Conservation (phyloP, 225 moss, liverwort and hornwort genomes). For the Asterella californica region DNA sequence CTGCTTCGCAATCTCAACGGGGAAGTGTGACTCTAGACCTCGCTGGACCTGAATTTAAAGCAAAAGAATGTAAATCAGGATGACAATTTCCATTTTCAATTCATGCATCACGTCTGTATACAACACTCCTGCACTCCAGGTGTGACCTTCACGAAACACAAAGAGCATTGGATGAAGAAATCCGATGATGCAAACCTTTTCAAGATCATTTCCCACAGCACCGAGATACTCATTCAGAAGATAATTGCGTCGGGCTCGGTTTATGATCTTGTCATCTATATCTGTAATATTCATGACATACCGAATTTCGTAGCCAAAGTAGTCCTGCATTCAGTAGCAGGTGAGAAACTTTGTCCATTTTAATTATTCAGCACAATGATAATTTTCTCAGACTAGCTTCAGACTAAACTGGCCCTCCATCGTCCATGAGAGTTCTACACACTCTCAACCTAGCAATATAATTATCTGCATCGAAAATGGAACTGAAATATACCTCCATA, state of each 20-base stretch:
- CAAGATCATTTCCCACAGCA: constrained; percentile 42
- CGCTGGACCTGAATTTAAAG: constrained; percentile 45
- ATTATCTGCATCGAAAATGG: neutral
- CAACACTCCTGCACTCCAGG: neutral
- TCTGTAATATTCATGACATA: constrained; percentile 96
- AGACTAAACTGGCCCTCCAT: too few species aligned
- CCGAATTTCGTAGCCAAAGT: constrained; percentile 67
- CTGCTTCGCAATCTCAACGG: constrained; percentile 60
- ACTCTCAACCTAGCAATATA: neutral
- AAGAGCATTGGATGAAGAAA: neutral
- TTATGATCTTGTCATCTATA: constrained; percentile 94
- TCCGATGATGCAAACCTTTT: constrained; percentile 40
- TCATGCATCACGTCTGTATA: neutral
- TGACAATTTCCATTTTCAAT: neutral
- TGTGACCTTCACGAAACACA: neutral
- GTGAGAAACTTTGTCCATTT: neutral
- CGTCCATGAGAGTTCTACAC: neutral
- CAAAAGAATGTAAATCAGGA: neutral
- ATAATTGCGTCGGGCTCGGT: constrained; percentile 67
- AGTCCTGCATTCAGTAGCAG: constrained; percentile 49
- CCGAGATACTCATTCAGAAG: constrained; percentile 61
- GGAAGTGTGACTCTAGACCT: constrained; percentile 49
- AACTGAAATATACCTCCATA: constrained; percentile 53
- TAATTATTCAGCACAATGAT: too few species aligned
- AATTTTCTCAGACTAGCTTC: too few species aligned